Evolutionary conservation across 129 eudicot genomes (phyloP), one percentile per base, ranked within the genome.

Genomic region (Flaveria bidentis): DNA sequence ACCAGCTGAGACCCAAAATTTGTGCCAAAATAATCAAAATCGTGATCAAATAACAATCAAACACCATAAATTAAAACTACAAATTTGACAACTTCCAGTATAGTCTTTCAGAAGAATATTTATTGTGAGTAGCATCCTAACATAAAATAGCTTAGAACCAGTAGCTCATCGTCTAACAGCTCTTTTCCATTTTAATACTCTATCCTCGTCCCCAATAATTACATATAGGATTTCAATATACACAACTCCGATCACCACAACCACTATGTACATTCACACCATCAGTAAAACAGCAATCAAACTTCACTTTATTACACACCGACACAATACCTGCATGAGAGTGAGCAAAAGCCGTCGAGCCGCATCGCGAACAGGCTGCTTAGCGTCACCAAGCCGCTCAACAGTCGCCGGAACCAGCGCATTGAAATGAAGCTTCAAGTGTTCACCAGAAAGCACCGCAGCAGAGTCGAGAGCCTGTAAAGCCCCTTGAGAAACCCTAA

Each of bases 361-460:
- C 5, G 97, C 91, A 76, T 92, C 97, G 55, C 96, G 88, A 76
- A 92, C 97, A 0, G 96, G 97, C 85, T 89, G 97, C 64, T 92
- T 92, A 22, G 82, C 88, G 69, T 92, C 97, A 23, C 97, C 96
- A 1, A 92, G 76, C 5, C 96, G 79, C 72, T 92, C 97, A 50
- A 92, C 97, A 1, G 88, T 81, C 66, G 96, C 97, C 15, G 96
- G 96, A 56, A 89, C 91, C 6, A 92, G 75, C 1, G 93, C 88
- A 87, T 92, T 89, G 70, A 89, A 85, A 81, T 92, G 97, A 36
- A 92, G 86, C 87, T 92, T 92, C 42, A 92, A 74, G 62, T 92
- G 89, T 16, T 92, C 96, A 22, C 97, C 97, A 46, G 97, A 87
- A 14, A 92, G 85, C 8, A 92, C 96, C 0, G 96, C 97, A 12